Evolutionary conservation across 768 basidiomycete genomes (phyloP), one percentile per base, ranked within the genome.

Genomic region (Suillus sp.): DNA sequence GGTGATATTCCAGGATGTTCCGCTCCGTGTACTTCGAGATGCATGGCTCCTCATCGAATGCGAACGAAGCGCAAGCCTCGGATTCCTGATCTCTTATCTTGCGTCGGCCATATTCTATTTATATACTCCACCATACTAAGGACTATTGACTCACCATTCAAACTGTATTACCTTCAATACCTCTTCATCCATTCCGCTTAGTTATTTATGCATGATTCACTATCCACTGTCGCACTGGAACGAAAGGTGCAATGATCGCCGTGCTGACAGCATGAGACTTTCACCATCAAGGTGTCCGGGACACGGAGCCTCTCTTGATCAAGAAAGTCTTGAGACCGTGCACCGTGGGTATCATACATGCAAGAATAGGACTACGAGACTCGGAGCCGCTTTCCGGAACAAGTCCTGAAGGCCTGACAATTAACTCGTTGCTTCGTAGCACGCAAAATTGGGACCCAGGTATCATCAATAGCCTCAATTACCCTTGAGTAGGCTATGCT

Each of bases 1-100:
- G 38, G 20, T 45, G 43, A 45, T 22, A 2, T 22, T 45, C n/a
- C 43, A 42, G 27, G 56, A 63, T 32, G 42, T 50, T 40, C 63
- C 50, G 50, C 42, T 55, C 61, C 25, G 45, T 48, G 45, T 30
- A 32, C 32, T 56, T 56, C 11, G 27, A 20, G n/a, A n/a, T n/a
- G 27, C 25, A 48, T 50, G n/a, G 27, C 27, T 59, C 20, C 58
- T 40, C 32, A 63, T n/a, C 27, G 48, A 35, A 25, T 50, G 14
- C 27, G 16, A 48, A 37, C 14, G 51, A 64, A 53, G 22, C n/a
- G 9, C 4, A n/a, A n/a, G 10, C 7, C 16, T 27, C 16, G 9
- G 48, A 25, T 7, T 48, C 47, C 62, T 64, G 32, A 64, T 45
- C 22, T 38, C 55, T 56, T 57, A 56, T 38, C 54, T 56, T 56